Evolutionary conservation across 805 yeast genomes (phyloP), one percentile per base, ranked within the genome.

Genomic region (Torulaspora maleeae): DNA sequence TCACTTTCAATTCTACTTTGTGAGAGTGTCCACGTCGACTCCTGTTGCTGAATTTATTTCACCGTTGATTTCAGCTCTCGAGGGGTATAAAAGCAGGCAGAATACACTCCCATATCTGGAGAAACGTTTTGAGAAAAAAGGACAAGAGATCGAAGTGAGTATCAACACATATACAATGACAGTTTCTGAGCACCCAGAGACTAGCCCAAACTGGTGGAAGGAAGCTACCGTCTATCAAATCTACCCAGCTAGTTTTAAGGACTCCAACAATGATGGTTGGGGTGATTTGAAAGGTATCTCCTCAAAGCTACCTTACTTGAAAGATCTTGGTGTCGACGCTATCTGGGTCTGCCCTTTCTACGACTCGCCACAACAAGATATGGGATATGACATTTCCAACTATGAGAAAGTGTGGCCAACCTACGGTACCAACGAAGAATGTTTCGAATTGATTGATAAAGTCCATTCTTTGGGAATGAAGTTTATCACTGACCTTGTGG

Each of bases 381-480:
- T 78, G 82, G 83, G 83, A 3, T 79, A 78, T 56, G 83, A 79
- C 53, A 76, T 79, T 54, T 61, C 76, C 13, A 73, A 79, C 61
- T 79, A 79, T 62, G 71, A 75, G 58, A 70, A 32, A 80, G 71
- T 79, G 32, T 72, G 78, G 59, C 73, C 75, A n/a, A 66, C 67
- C 47, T 78, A 75, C 59, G 84, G 83, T 29, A 70, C 79, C 11
- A 58, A 77, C 61, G 73, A 73, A 47, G 80, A 76, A 52, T 72
- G 75, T 71, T 75, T 75, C 52, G 49, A 57, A 22, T 68, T 79
- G 60, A 72, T 78, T 49, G 60, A 63, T 10, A 78, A 69, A 49
- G 51, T 68, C 32, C 80, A 79, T 55, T 54, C 66, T 34, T 63
- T 79, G 32, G 82, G 74, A 30, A 70, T 78, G 73, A 75, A 68